phyloP scores from a whole-genome alignment of 805 yeast species.

The Wickerhamomyces strasburgensis region DNA sequence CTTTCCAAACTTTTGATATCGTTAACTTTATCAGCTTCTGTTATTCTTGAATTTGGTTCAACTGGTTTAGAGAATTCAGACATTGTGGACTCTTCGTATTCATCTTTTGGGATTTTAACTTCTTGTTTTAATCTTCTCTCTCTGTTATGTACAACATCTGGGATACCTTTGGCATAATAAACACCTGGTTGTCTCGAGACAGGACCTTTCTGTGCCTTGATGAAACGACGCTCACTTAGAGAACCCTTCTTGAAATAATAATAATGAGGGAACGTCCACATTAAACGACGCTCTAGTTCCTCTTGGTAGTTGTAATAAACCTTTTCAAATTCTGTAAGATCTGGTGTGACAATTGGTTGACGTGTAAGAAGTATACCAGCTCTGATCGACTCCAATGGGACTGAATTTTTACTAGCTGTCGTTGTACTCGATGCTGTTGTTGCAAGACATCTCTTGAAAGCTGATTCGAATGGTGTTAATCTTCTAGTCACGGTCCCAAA shows the following conservation, averaged over 20 bases:
- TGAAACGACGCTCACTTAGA: conserved; percentile 74
- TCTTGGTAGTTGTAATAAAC: conserved; percentile 79
- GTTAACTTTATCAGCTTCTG: conserved; percentile 66
- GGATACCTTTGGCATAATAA: conserved; percentile 77
- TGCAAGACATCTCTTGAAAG: conserved; percentile 21
- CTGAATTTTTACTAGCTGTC: conserved; percentile 15
- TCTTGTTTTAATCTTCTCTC: conserved; percentile 82
- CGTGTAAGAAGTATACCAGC: conserved; percentile 70
- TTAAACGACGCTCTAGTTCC: conserved; percentile 80
- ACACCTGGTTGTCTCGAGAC: conserved; percentile 67
- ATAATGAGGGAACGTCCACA: conserved; percentile 97
- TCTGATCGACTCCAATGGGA: conserved; percentile 19
- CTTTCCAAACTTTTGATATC: conserved; percentile 74
- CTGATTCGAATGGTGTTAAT: conserved; percentile 4
- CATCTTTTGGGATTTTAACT: conserved; percentile 61
- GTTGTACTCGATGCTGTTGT: conserved; percentile 16
- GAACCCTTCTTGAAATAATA: conserved; percentile 89
- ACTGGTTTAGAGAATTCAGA: conserved; percentile 67
- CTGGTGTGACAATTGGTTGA: conserved; percentile 79
- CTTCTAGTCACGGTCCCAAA: neutral
- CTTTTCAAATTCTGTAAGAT: conserved; percentile 62
- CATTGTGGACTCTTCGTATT: conserved; percentile 33
- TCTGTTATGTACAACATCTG: conserved; percentile 83
- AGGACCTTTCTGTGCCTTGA: conserved; percentile 72
- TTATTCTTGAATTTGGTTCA: conserved; percentile 61